Percentiles rank a stretch among this genome's conserved stretches.
phyloP scores from a whole-genome alignment of 2,329 filamentous ascomycete species.

The Aspergillus tanneri region DNA sequence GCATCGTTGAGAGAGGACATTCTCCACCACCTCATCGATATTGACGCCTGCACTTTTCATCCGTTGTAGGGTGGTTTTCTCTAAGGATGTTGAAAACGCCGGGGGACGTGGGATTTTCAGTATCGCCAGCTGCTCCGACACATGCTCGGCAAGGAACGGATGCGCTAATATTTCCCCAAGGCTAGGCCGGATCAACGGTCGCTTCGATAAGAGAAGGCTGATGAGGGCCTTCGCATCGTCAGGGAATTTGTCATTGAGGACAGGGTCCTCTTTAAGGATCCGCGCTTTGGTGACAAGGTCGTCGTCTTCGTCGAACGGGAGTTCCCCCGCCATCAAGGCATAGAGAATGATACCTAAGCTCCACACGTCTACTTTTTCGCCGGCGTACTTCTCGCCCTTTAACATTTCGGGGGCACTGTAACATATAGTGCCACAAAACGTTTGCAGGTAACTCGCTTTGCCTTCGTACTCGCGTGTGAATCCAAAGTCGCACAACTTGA shows the following conservation, averaged over 20 bases:
- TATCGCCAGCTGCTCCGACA: conserved; percentile 83
- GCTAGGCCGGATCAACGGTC: conserved; percentile 77
- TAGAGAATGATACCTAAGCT: conserved; percentile 91
- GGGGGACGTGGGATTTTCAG: conserved; percentile 76
- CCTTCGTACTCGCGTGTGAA: conserved; percentile 98
- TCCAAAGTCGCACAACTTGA: conserved; percentile 96
- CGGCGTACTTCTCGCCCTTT: conserved; percentile 95
- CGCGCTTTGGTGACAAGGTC: conserved; percentile 80
- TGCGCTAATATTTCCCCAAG: conserved; percentile 83
- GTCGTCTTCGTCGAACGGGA: conserved; percentile 95
- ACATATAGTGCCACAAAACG: conserved; percentile 95
- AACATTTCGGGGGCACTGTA: conserved; percentile 99
- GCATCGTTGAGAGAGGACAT: conserved; percentile 84
- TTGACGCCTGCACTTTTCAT: conserved; percentile 94
- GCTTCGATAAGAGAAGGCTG: conserved; percentile 79
- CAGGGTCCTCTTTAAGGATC: conserved; percentile 83
- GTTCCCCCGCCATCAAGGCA: conserved; percentile 73
- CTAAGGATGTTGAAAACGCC: conserved; percentile 79
- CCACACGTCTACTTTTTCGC: conserved; percentile 98
- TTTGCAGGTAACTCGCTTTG: conserved; percentile 89
- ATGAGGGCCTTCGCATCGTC: conserved; percentile 75
- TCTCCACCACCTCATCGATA: conserved; percentile 91
- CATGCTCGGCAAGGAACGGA: conserved; percentile 83
- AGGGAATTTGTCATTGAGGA: conserved; percentile 77
- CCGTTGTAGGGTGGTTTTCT: conserved; percentile 86